Conservation (phyloP, 164 flowering plant genomes). For the Akebia trifoliata region DNA sequence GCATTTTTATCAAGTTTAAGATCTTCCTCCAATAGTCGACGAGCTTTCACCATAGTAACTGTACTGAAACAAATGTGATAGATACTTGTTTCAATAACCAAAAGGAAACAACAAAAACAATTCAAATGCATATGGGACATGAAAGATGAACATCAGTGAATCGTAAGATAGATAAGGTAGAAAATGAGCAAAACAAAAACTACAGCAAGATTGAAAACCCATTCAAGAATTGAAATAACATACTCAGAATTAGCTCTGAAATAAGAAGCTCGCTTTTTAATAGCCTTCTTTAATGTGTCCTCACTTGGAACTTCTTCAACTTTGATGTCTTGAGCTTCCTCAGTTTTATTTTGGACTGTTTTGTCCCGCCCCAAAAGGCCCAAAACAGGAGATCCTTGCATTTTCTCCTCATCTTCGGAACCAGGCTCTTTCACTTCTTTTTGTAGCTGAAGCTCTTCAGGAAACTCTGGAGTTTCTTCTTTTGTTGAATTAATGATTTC, state of each 20-base stretch:
- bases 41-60: constrained; percentile 60
- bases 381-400: constrained; percentile 57
- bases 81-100: background rate
- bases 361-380: constrained; percentile 43
- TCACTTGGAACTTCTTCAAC: constrained; percentile 34
- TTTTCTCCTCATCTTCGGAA: constrained; percentile 38
- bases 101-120: background rate
- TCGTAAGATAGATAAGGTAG: background rate
- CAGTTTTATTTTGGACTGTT: constrained; percentile 24
- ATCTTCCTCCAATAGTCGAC: constrained; percentile 86
- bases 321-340: constrained; percentile 19
- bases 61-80: constrained; percentile 31
- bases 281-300: constrained; percentile 49
- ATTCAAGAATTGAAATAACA: constrained; percentile 23
- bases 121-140: background rate
- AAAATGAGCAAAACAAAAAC: background rate
- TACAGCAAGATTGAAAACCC: background rate
- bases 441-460: constrained; percentile 24
- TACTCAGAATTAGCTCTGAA: constrained; percentile 67
- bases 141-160: background rate
- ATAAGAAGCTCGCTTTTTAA: constrained; percentile 56
- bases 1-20: constrained; percentile 60
- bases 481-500: constrained; percentile 9
- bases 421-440: constrained; percentile 27
- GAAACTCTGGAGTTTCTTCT: constrained; percentile 21